Evolutionary conservation across 257 asterid species (phyloP).

Genomic region (Mitragyna speciosa): DNA sequence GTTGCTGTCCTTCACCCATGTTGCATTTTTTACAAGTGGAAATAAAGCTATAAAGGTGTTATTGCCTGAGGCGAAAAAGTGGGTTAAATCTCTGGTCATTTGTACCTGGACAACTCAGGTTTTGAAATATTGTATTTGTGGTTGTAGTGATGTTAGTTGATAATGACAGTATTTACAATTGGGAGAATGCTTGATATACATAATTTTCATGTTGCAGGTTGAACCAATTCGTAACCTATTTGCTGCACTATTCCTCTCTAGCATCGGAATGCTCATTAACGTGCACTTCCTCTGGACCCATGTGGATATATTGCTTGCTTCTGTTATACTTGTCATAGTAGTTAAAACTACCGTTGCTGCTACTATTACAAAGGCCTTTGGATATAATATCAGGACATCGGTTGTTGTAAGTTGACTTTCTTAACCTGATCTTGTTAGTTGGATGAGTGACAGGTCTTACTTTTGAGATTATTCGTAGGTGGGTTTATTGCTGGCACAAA

Average conservation of each 20-base stretch:
- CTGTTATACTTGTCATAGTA: slow-evolving; percentile 81
- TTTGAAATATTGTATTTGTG: neutral
- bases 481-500: slow-evolving; percentile 86
- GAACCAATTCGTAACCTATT: slow-evolving; percentile 95
- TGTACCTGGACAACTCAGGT: neutral
- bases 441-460: slow-evolving; percentile 5
- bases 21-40: neutral
- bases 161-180: neutral
- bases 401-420: slow-evolving; percentile 53
- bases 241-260: slow-evolving; percentile 94
- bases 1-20: neutral
- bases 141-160: neutral
- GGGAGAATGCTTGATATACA: slow-evolving; percentile 7
- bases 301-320: slow-evolving; percentile 91
- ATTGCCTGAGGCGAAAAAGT: neutral
- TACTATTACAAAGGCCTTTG: slow-evolving; percentile 64
- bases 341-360: slow-evolving; percentile 83
- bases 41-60: neutral
- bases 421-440: slow-evolving; percentile 13
- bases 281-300: slow-evolving; percentile 96
- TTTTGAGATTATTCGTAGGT: slow-evolving; percentile 46
- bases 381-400: slow-evolving; percentile 74
- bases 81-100: neutral
- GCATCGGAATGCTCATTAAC: slow-evolving; percentile 94
- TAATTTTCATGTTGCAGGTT: slow-evolving; percentile 55